These are phyloP conservation scores for Limonium bicolor DNA, from an alignment of 148 eudicot genomes.

Conservation along the genomic window DNA sequence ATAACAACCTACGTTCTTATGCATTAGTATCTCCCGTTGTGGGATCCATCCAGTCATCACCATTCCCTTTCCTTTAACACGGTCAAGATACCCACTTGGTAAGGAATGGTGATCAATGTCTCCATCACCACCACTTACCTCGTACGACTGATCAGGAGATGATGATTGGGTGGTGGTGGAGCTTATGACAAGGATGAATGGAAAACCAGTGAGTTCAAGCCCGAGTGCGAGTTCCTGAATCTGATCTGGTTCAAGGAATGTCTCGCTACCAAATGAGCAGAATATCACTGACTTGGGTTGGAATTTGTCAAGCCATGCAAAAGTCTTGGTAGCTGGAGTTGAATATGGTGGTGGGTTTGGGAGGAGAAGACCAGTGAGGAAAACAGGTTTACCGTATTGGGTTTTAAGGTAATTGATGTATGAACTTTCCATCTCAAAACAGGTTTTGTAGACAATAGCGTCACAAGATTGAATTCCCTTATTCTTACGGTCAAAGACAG, in stretches of 20 bases:
- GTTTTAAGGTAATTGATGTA: constrained; percentile 22
- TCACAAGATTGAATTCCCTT: constrained; percentile 12
- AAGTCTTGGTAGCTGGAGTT: constrained; percentile 18
- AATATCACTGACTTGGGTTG: constrained; percentile 24
- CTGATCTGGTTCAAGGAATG: constrained; percentile 23
- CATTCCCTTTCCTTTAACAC: constrained; percentile 20
- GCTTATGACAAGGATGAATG: constrained; percentile 35
- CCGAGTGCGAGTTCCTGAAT: constrained; percentile 30
- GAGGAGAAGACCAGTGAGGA: constrained; percentile 18
- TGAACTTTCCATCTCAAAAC: constrained; percentile 27
- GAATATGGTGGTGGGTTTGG: constrained; percentile 9
- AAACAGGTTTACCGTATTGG: constrained; percentile 18
- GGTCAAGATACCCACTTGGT: constrained; percentile 26
- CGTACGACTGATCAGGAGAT: too few species aligned
- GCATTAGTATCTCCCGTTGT: constrained; percentile 33
- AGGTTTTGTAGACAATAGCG: constrained; percentile 20
- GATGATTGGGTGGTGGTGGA: constrained; percentile 7
- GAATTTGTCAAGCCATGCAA: constrained; percentile 15
- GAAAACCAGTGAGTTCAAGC: constrained; percentile 24
- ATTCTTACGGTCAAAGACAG: constrained; percentile 8
- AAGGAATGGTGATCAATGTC: constrained; percentile 17
- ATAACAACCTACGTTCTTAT: constrained; percentile 34
- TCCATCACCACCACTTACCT: constrained; percentile 1
- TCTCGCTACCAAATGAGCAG: constrained; percentile 37
- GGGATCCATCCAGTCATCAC: constrained; percentile 42